These are phyloP conservation scores for Fusarium sp. DNA, from an alignment of 2,329 filamentous ascomycete species.

Conservation along the genomic window DNA sequence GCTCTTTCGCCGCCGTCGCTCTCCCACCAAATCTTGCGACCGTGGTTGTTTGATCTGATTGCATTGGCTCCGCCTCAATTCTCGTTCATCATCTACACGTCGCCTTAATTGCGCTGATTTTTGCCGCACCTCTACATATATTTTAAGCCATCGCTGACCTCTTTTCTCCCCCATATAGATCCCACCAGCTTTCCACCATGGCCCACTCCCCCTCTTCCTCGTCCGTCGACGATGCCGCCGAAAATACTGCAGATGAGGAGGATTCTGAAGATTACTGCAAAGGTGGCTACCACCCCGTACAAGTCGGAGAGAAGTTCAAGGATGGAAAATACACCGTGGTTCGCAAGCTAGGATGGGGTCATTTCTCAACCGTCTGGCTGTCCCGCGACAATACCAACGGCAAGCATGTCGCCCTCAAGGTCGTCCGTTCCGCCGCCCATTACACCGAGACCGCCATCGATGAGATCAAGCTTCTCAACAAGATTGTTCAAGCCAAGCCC, in stretches of 20 bases:
- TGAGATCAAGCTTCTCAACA: conserved; percentile 97
- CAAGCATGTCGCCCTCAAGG: conserved; percentile 97
- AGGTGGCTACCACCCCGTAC: conserved; percentile 95
- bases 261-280: conserved; percentile 99
- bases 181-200: conserved; percentile 65
- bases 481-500: conserved; percentile 94
- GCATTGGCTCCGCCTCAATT: conserved; percentile 34
- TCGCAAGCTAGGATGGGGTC: conserved; percentile 96
- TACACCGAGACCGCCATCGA: conserved; percentile 99
- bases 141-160: conserved; percentile 25
- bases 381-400: conserved; percentile 83
- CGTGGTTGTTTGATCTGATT: conserved; percentile 36
- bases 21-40: conserved; percentile 37
- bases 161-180: conserved; percentile 48
- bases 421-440: conserved; percentile 95
- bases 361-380: conserved; percentile 96
- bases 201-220: conserved; percentile 80
- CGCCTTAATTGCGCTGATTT: conserved; percentile 16
- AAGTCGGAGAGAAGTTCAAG: conserved; percentile 95
- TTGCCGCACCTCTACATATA: conserved; percentile 1
- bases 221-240: conserved; percentile 82
- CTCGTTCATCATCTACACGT: conserved; percentile 17
- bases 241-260: conserved; percentile 96
- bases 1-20: conserved; percentile 36
- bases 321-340: conserved; percentile 96